Evolutionary conservation across 306 rosid species (phyloP).

Genomic region (Trichosanthes cucumerina): DNA sequence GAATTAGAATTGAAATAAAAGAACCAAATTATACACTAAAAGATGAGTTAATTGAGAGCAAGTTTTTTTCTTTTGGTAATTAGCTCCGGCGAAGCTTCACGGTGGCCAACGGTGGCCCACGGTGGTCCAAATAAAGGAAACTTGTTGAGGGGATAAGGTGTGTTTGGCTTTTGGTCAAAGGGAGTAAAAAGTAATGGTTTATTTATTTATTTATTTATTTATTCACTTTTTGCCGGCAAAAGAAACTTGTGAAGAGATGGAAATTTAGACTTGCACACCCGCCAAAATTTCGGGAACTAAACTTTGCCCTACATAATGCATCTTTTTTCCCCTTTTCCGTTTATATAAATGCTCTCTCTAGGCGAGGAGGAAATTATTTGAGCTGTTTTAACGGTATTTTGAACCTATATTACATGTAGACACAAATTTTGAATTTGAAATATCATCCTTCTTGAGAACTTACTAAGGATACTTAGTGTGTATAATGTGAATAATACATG

Average conservation of each 20-base stretch:
- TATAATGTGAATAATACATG: too few relatives aligned
- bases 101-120: constrained; percentile 2
- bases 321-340: constrained; percentile 1
- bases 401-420: too few relatives aligned
- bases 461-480: too few relatives aligned
- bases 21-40: not conserved
- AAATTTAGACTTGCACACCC: not conserved
- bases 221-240: not conserved
- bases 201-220: too few relatives aligned
- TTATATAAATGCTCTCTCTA: not conserved
- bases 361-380: too few relatives aligned
- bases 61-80: not conserved
- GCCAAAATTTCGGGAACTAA: constrained; percentile 20
- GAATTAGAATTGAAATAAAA: not conserved
- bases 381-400: too few relatives aligned
- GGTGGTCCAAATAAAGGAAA: constrained; percentile 2
- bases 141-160: not conserved
- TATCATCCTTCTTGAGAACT: too few relatives aligned
- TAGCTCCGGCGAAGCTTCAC: not conserved
- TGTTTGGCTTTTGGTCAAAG: constrained; percentile 7
- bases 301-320: constrained; percentile 28
- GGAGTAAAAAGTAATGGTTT: not conserved
- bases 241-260: not conserved
- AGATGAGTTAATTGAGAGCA: not conserved
- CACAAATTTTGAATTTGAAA: too few relatives aligned